Percentiles rank a stretch among this genome's conserved stretches.
These are phyloP conservation scores for Chaetomiaceae sp. DNA, from an alignment of 2,329 filamentous ascomycete genomes.

Conservation along the genomic window DNA sequence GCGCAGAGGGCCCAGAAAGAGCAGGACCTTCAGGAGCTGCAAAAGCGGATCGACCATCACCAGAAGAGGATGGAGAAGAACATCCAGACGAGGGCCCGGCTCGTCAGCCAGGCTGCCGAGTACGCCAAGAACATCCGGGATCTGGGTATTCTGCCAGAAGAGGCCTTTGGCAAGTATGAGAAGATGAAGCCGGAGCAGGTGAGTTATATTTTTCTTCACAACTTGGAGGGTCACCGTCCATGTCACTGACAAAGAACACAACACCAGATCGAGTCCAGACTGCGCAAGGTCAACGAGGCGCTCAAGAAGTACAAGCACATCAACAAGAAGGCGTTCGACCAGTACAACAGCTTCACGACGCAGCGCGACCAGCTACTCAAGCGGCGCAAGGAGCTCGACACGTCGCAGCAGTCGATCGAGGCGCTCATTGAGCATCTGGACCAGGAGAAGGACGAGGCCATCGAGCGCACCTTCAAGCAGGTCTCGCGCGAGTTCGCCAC, in stretches of 20 bases:
- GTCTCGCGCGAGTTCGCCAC: slow-evolving; percentile 88
- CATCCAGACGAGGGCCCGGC: slow-evolving; percentile 77
- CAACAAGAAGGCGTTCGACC: slow-evolving; percentile 99
- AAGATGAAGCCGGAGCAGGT: slow-evolving; percentile 74
- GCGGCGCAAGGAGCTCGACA: slow-evolving; percentile 80
- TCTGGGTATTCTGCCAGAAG: slow-evolving; percentile 86
- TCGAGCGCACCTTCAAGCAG: slow-evolving; percentile 97
- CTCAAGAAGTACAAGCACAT: slow-evolving; percentile 97
- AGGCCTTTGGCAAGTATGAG: slow-evolving; percentile 87
- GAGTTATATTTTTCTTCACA: slow-evolving; percentile 30
- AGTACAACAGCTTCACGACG: slow-evolving; percentile 94
- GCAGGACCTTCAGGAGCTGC: slow-evolving; percentile 69
- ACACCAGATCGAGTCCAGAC: slow-evolving; percentile 53
- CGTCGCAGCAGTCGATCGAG: slow-evolving; percentile 80
- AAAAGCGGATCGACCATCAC: slow-evolving; percentile 66
- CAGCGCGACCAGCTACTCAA: slow-evolving; percentile 83
- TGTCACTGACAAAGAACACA: slow-evolving; percentile 26
- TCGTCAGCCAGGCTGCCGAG: slow-evolving; percentile 72
- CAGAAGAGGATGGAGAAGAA: slow-evolving; percentile 91
- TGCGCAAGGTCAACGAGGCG: slow-evolving; percentile 87
- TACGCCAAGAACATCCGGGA: slow-evolving; percentile 87
- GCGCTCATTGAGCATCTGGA: slow-evolving; percentile 90
- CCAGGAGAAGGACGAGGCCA: slow-evolving; percentile 94
- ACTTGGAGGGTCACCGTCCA: no score
- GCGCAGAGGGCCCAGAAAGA: slow-evolving; percentile 58